Conservation (phyloP, 768 basidiomycete genomes). For the Suillus lakei region DNA sequence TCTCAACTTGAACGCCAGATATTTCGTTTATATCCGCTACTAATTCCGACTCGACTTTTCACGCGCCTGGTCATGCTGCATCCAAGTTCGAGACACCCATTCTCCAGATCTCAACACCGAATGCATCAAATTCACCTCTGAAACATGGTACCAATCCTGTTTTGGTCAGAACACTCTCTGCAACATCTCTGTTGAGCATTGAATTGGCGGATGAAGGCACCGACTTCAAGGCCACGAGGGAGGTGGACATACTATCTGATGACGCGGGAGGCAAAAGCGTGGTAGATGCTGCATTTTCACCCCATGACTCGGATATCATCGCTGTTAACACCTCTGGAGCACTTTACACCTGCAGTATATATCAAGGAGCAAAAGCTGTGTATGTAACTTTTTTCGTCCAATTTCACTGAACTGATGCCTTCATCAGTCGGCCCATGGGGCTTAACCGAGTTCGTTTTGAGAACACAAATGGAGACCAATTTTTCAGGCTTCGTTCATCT, state of each 20-base stretch:
- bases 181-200: conserved; percentile 46
- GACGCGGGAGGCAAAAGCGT: conserved; percentile 46
- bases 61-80: conserved; percentile 45
- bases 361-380: conserved; percentile 44
- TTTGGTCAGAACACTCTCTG: conserved; percentile 51
- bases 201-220: conserved; percentile 12
- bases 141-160: conserved; percentile 23
- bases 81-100: conserved; percentile 70
- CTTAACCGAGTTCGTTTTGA: conserved; percentile 8
- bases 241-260: conserved; percentile 43
- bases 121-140: conserved; percentile 19
- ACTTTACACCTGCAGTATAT: conserved; percentile 52
- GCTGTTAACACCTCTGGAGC: conserved; percentile 55
- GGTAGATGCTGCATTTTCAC: conserved; percentile 52
- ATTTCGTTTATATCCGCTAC: conserved; percentile 53
- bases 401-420: conserved; percentile 2
- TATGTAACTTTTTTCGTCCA: conserved; percentile 33
- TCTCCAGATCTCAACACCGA: conserved; percentile 56
- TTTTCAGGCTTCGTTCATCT: conserved; percentile 58
- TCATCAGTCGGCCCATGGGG: conserved; percentile 26
- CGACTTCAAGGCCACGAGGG: conserved; percentile 31
- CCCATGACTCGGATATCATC: conserved; percentile 38
- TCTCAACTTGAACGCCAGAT: conserved; percentile 12
- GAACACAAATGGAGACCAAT: conserved; percentile 32
- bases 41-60: conserved; percentile 39